A percentile compares a stretch with the other conserved stretches of the same genome.
These are phyloP conservation scores for Salix brachista DNA, from an alignment of 345 rosid genomes.

Conservation along the genomic window DNA sequence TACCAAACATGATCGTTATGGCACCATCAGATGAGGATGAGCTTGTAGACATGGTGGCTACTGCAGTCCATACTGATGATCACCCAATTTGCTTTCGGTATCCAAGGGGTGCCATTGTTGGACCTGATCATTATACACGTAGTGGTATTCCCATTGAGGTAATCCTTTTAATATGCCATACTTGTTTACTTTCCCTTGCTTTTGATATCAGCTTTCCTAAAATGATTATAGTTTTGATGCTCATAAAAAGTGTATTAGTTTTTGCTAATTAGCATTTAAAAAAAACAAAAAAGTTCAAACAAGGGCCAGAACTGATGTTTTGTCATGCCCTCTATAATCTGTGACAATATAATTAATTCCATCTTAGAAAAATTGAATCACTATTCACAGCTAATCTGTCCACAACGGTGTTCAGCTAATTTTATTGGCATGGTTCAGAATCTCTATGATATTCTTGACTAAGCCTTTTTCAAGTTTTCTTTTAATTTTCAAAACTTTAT, in stretches of 20 bases:
- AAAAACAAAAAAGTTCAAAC: too few relatives aligned
- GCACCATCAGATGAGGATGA: constrained; percentile 90
- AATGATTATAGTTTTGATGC: background rate
- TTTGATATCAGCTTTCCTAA: background rate
- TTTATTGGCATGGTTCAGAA: background rate
- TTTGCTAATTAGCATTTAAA: background rate
- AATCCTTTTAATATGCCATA: constrained; percentile 11
- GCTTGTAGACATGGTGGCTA: constrained; percentile 86
- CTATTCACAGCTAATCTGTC: background rate
- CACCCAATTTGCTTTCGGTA: constrained; percentile 84
- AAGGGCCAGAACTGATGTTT: background rate
- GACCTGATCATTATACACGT: constrained; percentile 37
- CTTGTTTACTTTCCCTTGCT: constrained; percentile 1
- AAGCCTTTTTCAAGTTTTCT: background rate
- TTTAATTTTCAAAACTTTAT: background rate
- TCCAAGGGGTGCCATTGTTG: constrained; percentile 71
- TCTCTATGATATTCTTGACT: background rate
- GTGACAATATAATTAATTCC: background rate
- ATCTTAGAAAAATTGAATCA: background rate
- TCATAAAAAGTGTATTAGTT: background rate
- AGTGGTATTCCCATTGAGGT: constrained; percentile 75
- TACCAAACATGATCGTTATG: constrained; percentile 97
- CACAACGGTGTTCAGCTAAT: background rate
- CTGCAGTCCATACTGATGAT: constrained; percentile 66
- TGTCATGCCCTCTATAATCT: background rate